Evolutionary conservation across 352 stramenopile genomes (phyloP).

Genomic region (Globisporangium abappressorium): DNA sequence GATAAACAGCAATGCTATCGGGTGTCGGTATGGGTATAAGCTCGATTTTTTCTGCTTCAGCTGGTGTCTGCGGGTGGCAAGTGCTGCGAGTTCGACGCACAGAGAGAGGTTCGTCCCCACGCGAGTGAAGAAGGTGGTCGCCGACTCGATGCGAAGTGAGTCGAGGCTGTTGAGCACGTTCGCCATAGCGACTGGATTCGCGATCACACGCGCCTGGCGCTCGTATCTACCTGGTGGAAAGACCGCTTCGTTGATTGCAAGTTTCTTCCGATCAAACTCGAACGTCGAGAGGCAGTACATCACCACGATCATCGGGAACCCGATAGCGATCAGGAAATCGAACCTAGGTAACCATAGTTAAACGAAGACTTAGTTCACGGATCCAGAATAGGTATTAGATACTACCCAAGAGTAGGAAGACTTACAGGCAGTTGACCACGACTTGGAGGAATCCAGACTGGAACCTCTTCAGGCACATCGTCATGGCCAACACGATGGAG

Average conservation of each 20-base stretch:
- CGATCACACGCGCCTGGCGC: constrained; percentile 6
- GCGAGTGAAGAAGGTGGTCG: not conserved
- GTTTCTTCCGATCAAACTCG: constrained; percentile 21
- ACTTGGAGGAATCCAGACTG: not conserved
- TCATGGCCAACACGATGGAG: not conserved
- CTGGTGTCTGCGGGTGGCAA: not conserved
- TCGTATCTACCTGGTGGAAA: constrained; percentile 22
- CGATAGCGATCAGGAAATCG: constrained; percentile 26
- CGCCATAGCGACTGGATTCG: not conserved
- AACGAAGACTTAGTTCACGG: too few species aligned
- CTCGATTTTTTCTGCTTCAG: not conserved
- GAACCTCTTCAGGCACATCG: not conserved
- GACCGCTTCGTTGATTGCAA: constrained; percentile 21
- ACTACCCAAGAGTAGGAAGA: not conserved
- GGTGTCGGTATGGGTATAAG: constrained; percentile 13
- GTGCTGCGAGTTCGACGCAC: not conserved
- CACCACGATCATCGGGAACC: constrained; percentile 27
- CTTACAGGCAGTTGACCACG: not conserved
- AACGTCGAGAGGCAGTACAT: constrained; percentile 26
- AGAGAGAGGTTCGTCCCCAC: not conserved
- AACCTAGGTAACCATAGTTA: not conserved
- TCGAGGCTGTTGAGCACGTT: not conserved
- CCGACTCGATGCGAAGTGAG: not conserved
- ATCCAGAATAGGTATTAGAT: too few species aligned
- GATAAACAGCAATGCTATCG: not conserved